These are phyloP conservation scores for Periconia sp. DNA, from an alignment of 2,329 filamentous ascomycete species.

Conservation along the genomic window DNA sequence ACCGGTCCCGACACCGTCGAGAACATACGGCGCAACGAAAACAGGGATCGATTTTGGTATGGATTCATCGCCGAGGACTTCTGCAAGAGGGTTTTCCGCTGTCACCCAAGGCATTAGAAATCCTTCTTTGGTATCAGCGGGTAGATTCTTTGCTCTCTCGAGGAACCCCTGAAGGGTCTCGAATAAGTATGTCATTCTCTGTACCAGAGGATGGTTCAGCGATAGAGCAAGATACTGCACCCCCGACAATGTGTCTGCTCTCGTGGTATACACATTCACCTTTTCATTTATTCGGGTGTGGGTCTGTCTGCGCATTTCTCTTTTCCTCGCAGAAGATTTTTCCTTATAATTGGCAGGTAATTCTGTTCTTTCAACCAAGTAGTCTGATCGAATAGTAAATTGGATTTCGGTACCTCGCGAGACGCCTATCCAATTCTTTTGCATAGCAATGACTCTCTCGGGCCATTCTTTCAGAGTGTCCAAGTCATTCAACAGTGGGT, in stretches of 20 bases:
- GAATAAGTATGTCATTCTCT: too few relatives aligned
- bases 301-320: not conserved
- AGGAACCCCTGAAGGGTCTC: too few relatives aligned
- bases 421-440: constrained; percentile 85
- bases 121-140: constrained; percentile 61
- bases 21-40: constrained; percentile 81
- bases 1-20: constrained; percentile 82
- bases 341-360: not conserved
- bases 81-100: constrained; percentile 48
- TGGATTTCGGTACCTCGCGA: constrained; percentile 72
- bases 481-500: constrained; percentile 71
- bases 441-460: constrained; percentile 78
- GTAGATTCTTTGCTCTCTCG: constrained; percentile 54
- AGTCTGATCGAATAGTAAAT: constrained; percentile 71
- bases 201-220: constrained; percentile 69
- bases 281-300: constrained; percentile 39
- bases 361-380: too few relatives aligned
- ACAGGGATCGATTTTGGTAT: constrained; percentile 64
- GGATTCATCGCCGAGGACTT: constrained; percentile 50
- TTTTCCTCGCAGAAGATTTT: constrained; percentile 11
- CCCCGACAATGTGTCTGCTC: constrained; percentile 83
- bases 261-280: constrained; percentile 79
- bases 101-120: constrained; percentile 60
- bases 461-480: constrained; percentile 74
- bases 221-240: constrained; percentile 84